Conservation (phyloP, 2,329 filamentous ascomycete species). For the Penicillium sp. region DNA sequence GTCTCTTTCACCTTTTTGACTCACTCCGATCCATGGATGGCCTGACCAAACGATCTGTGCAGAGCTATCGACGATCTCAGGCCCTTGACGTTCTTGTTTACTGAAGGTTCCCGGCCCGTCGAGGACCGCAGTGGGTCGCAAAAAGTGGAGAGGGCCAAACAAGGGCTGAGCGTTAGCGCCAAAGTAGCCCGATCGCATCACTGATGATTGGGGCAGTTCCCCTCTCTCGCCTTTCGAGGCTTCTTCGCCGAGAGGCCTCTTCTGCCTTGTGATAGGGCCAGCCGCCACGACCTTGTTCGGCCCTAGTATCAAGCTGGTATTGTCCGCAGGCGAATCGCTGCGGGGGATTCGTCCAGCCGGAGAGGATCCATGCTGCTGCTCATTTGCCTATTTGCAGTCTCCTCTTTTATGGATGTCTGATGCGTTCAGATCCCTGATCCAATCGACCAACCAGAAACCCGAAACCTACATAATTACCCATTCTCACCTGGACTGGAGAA, state of each 20-base stretch:
- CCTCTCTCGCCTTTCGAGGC: constrained; percentile 6
- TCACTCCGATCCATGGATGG: constrained; percentile 8
- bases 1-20: neutral
- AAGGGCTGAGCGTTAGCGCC: constrained; percentile 21
- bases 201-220: constrained; percentile 5
- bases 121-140: constrained; percentile 29
- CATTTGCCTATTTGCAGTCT: constrained; percentile 25
- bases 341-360: constrained; percentile 20
- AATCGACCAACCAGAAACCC: neutral
- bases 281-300: constrained; percentile 18
- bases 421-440: constrained; percentile 19
- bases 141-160: constrained; percentile 16
- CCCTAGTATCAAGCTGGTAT: constrained; percentile 27
- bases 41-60: constrained; percentile 14
- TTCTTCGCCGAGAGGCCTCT: constrained; percentile 13
- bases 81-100: constrained; percentile 20
- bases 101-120: constrained; percentile 30
- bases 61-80: constrained; percentile 10
- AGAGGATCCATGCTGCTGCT: constrained; percentile 24
- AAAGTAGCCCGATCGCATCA: constrained; percentile 19
- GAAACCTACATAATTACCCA: neutral
- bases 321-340: constrained; percentile 13
- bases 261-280: constrained; percentile 25
- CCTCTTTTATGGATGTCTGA: constrained; percentile 19
- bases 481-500: neutral